Percentiles rank a stretch among this genome's conserved stretches.
phyloP scores from a whole-genome alignment of 2,329 filamentous ascomycete species.

The Phialocephala subalpina region DNA sequence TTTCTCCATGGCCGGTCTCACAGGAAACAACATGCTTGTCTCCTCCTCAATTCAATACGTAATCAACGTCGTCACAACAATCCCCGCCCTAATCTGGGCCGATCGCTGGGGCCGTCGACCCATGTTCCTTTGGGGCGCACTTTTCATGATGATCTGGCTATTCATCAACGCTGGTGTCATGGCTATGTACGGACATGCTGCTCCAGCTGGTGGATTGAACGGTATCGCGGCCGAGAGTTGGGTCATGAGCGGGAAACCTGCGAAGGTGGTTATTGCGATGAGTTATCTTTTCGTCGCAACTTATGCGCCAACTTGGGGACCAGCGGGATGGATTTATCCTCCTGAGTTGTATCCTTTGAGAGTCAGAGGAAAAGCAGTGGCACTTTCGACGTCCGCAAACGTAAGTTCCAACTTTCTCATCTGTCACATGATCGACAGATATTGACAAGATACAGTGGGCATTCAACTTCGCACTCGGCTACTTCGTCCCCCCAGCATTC shows the following conservation, averaged over 20 bases:
- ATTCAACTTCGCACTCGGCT: constrained; percentile 55
- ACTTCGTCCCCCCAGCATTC: constrained; percentile 53
- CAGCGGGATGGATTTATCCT: constrained; percentile 55
- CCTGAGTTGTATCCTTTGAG: constrained; percentile 55
- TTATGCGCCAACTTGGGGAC: constrained; percentile 57
- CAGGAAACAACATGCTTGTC: constrained; percentile 45
- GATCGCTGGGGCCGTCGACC: constrained; percentile 38
- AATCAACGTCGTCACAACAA: constrained; percentile 35
- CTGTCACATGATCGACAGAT: too few relatives aligned
- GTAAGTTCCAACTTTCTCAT: neutral
- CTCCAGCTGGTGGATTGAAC: constrained; percentile 45
- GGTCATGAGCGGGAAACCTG: constrained; percentile 53
- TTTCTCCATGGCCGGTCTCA: constrained; percentile 48
- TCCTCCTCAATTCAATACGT: constrained; percentile 35
- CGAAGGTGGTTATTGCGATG: constrained; percentile 66
- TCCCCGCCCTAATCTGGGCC: constrained; percentile 32
- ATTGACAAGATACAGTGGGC: constrained; percentile 44
- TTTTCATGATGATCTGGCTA: constrained; percentile 51
- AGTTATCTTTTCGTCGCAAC: constrained; percentile 68
- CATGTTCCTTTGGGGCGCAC: constrained; percentile 50
- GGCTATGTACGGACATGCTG: constrained; percentile 49
- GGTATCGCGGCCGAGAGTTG: constrained; percentile 51
- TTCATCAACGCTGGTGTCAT: constrained; percentile 57
- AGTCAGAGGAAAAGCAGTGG: constrained; percentile 59
- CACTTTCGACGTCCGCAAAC: constrained; percentile 57